phyloP scores from a whole-genome alignment of 257 asterid genomes.

The Salvia hispanica region DNA sequence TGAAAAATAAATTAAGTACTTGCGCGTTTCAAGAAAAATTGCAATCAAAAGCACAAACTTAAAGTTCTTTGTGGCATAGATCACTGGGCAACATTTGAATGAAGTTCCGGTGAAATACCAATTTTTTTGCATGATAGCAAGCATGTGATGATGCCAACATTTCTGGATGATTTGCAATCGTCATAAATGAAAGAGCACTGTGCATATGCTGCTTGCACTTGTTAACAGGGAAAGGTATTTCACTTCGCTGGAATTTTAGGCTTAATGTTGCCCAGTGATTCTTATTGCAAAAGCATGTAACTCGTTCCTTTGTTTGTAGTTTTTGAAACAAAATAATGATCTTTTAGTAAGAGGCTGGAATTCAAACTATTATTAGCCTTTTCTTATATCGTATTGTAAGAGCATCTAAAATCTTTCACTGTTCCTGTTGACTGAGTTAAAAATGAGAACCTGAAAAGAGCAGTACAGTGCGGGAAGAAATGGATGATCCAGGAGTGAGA shows the following conservation, averaged over 20 bases:
- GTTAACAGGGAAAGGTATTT: neutral
- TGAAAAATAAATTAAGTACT: no score
- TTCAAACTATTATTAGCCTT: neutral
- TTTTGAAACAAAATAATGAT: neutral
- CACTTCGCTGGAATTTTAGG: neutral
- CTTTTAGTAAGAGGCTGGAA: neutral
- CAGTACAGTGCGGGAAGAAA: constrained; percentile 90
- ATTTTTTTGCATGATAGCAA: neutral
- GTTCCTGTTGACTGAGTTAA: constrained; percentile 16
- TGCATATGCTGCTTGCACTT: neutral
- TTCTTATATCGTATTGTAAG: constrained; percentile 2
- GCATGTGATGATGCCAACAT: neutral
- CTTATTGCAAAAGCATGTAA: neutral
- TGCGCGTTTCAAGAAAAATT: no score
- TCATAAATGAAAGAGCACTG: neutral
- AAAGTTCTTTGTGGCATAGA: no score
- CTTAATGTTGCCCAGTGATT: neutral
- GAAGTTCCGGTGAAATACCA: no score
- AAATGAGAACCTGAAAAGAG: constrained; percentile 81
- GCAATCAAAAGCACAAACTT: no score
- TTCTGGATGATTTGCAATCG: neutral
- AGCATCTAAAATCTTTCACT: constrained; percentile 15
- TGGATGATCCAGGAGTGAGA: constrained; percentile 92
- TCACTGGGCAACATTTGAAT: no score
- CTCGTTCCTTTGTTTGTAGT: neutral